These are phyloP conservation scores for Leishmania aethiopica DNA, from an alignment of 208 protist species.

Conservation along the genomic window DNA sequence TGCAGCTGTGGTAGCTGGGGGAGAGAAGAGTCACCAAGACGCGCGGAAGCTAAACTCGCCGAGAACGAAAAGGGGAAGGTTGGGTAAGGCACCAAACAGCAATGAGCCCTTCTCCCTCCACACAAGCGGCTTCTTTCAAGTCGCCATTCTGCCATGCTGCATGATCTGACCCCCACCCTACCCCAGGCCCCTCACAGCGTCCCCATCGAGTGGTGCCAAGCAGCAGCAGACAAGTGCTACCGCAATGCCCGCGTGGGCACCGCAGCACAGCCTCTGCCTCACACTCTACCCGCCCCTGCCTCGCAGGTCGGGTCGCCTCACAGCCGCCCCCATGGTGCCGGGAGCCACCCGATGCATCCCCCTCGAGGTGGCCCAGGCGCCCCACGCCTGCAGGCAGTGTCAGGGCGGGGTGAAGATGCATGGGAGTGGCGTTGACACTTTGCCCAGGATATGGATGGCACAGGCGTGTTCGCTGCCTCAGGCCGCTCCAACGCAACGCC, in stretches of 20 bases:
- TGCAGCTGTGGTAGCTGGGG: not conserved
- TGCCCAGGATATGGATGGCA: too few relatives aligned
- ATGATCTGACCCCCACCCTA: not conserved
- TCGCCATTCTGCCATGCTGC: not conserved
- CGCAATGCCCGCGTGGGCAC: not conserved
- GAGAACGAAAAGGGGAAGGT: not conserved
- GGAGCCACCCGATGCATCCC: too few relatives aligned
- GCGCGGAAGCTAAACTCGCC: not conserved
- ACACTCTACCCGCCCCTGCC: too few relatives aligned
- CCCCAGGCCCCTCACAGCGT: too few relatives aligned
- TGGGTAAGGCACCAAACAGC: not conserved
- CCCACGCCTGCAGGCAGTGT: too few relatives aligned
- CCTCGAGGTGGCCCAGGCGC: too few relatives aligned
- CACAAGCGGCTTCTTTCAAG: not conserved
- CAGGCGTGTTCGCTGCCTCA: too few relatives aligned
- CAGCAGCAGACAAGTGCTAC: not conserved
- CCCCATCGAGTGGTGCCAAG: not conserved
- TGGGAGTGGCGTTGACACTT: too few relatives aligned
- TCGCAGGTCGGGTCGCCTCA: too few relatives aligned
- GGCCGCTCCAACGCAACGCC: too few relatives aligned
- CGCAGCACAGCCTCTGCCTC: not conserved
- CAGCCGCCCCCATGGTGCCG: too few relatives aligned
- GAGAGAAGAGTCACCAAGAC: not conserved
- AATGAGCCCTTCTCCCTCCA: not conserved
- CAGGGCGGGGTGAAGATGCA: too few relatives aligned